Conservation (phyloP, 176 grass and related monocot genomes). For the Hordeum marinum region DNA sequence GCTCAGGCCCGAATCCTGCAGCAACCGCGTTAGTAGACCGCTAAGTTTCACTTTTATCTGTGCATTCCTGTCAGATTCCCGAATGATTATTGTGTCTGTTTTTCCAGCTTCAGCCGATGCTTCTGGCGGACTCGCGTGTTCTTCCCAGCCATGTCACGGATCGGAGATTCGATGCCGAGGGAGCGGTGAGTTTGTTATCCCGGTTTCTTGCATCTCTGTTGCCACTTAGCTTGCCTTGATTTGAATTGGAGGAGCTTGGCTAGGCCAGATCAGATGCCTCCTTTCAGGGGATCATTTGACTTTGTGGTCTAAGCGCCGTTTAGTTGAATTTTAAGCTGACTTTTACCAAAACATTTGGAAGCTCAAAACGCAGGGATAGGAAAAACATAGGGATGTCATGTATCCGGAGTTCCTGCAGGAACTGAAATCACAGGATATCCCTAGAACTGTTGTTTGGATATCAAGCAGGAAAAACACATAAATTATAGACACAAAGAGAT, state of each 20-base stretch:
- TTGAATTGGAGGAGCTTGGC: neutral
- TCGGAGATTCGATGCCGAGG: constrained; percentile 5
- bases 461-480: too few relatives aligned
- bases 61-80: neutral
- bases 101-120: constrained; percentile 5
- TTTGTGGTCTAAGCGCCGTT: neutral
- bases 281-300: neutral
- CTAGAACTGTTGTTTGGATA: too few relatives aligned
- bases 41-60: neutral
- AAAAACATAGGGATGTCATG: too few relatives aligned
- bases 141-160: constrained; percentile 14
- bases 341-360: neutral
- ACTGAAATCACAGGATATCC: too few relatives aligned
- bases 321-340: neutral
- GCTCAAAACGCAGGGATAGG: neutral
- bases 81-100: neutral
- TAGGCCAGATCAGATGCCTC: neutral
- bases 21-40: neutral
- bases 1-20: constrained; percentile 2
- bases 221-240: neutral
- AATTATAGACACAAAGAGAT: too few relatives aligned
- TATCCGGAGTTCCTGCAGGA: too few relatives aligned
- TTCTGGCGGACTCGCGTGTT: neutral
- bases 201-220: neutral
- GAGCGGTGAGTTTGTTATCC: neutral